A percentile compares a stretch with the other conserved stretches of the same genome.
These are phyloP conservation scores for Rosa hybrid DNA, from an alignment of 331 rosid species.

Conservation along the genomic window DNA sequence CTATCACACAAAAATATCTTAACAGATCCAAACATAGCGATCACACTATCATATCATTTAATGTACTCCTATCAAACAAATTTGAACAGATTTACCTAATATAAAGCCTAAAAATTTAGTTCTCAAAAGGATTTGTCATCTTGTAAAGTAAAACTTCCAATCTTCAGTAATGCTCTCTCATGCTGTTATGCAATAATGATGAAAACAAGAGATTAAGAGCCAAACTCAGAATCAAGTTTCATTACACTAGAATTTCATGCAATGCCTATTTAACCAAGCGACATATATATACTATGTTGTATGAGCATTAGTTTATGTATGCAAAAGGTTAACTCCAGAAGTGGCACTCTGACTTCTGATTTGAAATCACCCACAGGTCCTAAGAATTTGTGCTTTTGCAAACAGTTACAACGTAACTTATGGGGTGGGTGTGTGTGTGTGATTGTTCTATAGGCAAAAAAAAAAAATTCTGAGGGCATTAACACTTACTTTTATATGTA, in stretches of 20 bases:
- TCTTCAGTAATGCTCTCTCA: constrained; percentile 4
- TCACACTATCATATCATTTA: background rate
- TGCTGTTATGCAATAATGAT: background rate
- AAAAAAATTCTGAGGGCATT: constrained; percentile 13
- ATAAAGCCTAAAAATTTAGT: background rate
- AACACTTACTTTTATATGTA: constrained; percentile 74
- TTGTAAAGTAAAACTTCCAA: background rate
- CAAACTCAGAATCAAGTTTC: background rate
- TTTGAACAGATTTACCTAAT: background rate
- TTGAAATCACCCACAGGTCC: background rate
- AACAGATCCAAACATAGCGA: background rate
- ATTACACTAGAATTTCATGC: background rate
- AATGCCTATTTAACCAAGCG: background rate
- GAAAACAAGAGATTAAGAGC: background rate
- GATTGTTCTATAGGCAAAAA: constrained; percentile 7
- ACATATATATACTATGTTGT: background rate
- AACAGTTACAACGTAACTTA: background rate
- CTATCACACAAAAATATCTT: background rate
- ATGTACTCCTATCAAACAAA: background rate
- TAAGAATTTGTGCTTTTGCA: background rate
- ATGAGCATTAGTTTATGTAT: background rate
- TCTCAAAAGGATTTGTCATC: background rate
- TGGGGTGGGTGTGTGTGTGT: background rate
- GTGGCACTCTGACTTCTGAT: background rate
- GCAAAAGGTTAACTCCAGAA: background rate